These are phyloP conservation scores for Boletus edulis DNA, from an alignment of 768 basidiomycete genomes.

Conservation along the genomic window DNA sequence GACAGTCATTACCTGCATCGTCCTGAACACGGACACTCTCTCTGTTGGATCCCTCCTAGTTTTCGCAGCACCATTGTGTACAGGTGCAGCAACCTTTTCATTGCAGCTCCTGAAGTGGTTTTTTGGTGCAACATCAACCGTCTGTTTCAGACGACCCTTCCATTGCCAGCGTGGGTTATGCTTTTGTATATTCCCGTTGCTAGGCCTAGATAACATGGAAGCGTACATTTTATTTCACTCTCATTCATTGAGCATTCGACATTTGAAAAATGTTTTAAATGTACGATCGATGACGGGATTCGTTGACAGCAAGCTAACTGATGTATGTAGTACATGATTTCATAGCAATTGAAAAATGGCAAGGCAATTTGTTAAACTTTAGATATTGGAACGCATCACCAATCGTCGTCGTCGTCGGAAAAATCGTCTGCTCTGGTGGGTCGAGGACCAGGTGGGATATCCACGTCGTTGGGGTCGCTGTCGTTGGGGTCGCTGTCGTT, in stretches of 20 bases:
- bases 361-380: too few species aligned
- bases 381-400: slow-evolving; percentile 7
- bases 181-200: neutral
- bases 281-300: too few species aligned
- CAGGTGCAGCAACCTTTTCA: slow-evolving; percentile 28
- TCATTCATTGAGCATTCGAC: neutral
- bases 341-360: too few species aligned
- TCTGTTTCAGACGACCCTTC: slow-evolving; percentile 5
- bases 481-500: slow-evolving; percentile 10
- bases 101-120: slow-evolving; percentile 34
- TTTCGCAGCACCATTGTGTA: slow-evolving; percentile 29
- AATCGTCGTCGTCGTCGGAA: slow-evolving; percentile 30
- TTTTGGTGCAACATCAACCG: slow-evolving; percentile 26
- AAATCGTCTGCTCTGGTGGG: slow-evolving; percentile 18
- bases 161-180: slow-evolving; percentile 7
- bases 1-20: too few species aligned
- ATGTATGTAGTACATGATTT: too few species aligned
- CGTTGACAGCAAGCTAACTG: too few species aligned
- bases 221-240: slow-evolving; percentile 8
- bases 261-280: too few species aligned
- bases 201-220: slow-evolving; percentile 7
- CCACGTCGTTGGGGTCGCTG: slow-evolving; percentile 7
- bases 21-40: too few species aligned
- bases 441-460: slow-evolving; percentile 1
- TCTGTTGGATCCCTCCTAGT: too few species aligned